A percentile compares a stretch with the other conserved stretches of the same genome.
Conservation (phyloP, 768 basidiomycete genomes). For the Psilocybe cyanescens region DNA sequence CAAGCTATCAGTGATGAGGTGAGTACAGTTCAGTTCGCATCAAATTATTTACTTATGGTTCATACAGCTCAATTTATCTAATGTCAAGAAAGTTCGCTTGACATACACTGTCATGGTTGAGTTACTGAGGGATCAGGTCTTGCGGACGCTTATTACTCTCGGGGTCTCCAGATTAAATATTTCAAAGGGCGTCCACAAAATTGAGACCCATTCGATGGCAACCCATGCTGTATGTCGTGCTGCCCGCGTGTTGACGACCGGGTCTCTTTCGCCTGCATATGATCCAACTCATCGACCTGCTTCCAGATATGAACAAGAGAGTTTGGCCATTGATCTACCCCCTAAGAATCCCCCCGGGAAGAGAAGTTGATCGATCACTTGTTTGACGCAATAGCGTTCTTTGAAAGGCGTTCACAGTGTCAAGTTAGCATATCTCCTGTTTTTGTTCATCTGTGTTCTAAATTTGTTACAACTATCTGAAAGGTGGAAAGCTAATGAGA, state of each 20-base stretch:
- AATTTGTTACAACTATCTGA: background rate
- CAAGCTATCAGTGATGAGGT: too few relatives aligned
- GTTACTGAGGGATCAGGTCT: background rate
- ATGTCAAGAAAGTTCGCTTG: background rate
- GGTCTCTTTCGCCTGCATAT: background rate
- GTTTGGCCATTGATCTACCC: background rate
- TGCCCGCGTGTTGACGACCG: background rate
- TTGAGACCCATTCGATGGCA: background rate
- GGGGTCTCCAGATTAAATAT: background rate
- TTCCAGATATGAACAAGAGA: background rate
- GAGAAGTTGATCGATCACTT: background rate
- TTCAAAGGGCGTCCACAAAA: background rate
- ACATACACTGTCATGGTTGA: background rate
- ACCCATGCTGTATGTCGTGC: background rate
- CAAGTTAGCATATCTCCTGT: background rate
- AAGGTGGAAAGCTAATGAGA: background rate
- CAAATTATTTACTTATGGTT: too few relatives aligned
- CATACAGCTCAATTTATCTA: background rate
- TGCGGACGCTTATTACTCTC: background rate
- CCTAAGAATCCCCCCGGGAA: background rate
- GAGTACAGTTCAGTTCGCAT: too few relatives aligned
- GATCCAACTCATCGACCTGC: background rate
- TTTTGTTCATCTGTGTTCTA: background rate
- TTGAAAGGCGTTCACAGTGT: background rate
- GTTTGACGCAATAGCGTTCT: background rate